Evolutionary conservation across 1,139 yeast species (phyloP).

Genomic region (Pichia sp.): DNA sequence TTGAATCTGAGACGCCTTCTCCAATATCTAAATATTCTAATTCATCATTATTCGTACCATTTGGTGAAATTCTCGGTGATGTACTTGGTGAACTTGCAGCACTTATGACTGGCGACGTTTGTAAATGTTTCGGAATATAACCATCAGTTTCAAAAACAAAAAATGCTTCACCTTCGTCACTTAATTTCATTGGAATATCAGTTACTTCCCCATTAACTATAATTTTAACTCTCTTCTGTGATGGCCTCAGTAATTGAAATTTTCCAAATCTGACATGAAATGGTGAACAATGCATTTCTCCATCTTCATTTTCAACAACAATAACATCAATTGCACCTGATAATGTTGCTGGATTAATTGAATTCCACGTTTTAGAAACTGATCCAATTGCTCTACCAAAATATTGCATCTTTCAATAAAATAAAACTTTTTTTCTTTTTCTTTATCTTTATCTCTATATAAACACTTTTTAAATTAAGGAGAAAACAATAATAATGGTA

Average conservation of each 20-base stretch:
- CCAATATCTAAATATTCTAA: slow-evolving; percentile 40
- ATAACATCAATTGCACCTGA: slow-evolving; percentile 97
- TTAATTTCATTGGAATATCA: slow-evolving; percentile 88
- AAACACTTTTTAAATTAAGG: too few species aligned
- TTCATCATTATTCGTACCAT: slow-evolving; percentile 34
- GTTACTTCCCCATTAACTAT: slow-evolving; percentile 77
- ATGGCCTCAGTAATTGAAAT: slow-evolving; percentile 88
- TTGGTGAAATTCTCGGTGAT: slow-evolving; percentile 37
- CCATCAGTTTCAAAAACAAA: slow-evolving; percentile 85
- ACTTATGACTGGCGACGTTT: slow-evolving; percentile 89
- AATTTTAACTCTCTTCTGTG: slow-evolving; percentile 88
- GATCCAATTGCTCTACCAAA: slow-evolving; percentile 93
- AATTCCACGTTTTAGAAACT: slow-evolving; percentile 94
- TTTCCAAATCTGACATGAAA: slow-evolving; percentile 96
- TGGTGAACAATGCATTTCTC: slow-evolving; percentile 84
- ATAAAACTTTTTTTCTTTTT: too few species aligned
- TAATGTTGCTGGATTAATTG: slow-evolving; percentile 90
- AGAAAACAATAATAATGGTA: too few species aligned
- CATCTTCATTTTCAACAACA: slow-evolving; percentile 88
- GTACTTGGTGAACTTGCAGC: slow-evolving; percentile 68
- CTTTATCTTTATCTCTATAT: too few species aligned
- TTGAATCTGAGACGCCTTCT: slow-evolving; percentile 22
- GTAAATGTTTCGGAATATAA: slow-evolving; percentile 66
- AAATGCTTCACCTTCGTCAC: slow-evolving; percentile 97
- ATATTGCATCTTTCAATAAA: slow-evolving; percentile 68